These are phyloP conservation scores for Carex parvula DNA, from an alignment of 176 grass and related monocot genomes.

Conservation along the genomic window DNA sequence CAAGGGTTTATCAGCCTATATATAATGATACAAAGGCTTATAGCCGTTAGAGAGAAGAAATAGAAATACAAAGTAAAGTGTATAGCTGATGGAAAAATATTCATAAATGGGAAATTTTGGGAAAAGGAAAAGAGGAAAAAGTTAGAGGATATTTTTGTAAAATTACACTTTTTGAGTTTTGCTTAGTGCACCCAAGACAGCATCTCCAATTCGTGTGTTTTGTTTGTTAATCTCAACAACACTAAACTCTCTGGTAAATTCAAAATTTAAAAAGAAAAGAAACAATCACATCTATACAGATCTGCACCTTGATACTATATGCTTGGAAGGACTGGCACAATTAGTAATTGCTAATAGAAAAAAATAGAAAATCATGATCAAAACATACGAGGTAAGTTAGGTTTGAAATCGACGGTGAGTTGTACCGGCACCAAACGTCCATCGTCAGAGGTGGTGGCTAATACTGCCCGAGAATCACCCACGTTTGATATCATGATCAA, in stretches of 20 bases:
- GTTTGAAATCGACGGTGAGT: slow-evolving; percentile 86
- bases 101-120: too few species aligned
- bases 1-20: too few species aligned
- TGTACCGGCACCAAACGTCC: slow-evolving; percentile 55
- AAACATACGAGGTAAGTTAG: slow-evolving; percentile 78
- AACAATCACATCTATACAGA: background rate
- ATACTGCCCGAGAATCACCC: slow-evolving; percentile 83
- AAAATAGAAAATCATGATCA: background rate
- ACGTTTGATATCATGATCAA: slow-evolving; percentile 73
- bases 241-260: background rate
- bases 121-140: too few species aligned
- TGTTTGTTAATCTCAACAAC: too few species aligned
- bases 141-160: too few species aligned
- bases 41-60: too few species aligned
- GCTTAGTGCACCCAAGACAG: too few species aligned
- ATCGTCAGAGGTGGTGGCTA: slow-evolving; percentile 44
- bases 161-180: too few species aligned
- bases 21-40: too few species aligned
- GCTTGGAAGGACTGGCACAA: background rate
- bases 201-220: too few species aligned
- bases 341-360: background rate
- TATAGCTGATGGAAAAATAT: too few species aligned
- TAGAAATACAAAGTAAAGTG: too few species aligned
- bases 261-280: background rate
- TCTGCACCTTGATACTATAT: background rate